A percentile compares a stretch with the other conserved stretches of the same genome.
Conservation (phyloP, 148 eudicot genomes). For the Tetragonia tetragonoides region DNA sequence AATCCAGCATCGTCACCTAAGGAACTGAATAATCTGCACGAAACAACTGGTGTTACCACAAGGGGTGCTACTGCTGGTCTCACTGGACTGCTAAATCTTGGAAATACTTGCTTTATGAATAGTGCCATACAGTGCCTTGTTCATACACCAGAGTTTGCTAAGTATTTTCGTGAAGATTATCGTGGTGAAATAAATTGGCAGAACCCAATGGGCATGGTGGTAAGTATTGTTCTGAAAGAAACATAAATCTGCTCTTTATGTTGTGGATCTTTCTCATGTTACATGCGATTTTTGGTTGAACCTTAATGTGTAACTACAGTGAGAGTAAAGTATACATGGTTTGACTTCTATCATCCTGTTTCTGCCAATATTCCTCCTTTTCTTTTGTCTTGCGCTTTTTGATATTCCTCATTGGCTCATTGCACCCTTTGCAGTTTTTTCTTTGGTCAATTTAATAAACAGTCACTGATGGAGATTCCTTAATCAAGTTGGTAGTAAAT, state of each 20-base stretch:
- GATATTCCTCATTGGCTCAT: not conserved
- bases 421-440: not conserved
- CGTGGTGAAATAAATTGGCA: conserved; percentile 81
- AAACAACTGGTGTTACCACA: conserved; percentile 73
- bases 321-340: not conserved
- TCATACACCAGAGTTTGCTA: conserved; percentile 95
- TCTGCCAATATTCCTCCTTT: not conserved
- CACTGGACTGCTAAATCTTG: conserved; percentile 88
- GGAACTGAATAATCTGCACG: conserved; percentile 55
- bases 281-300: conserved; percentile 7
- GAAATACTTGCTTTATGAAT: conserved; percentile 98
- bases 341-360: conserved; percentile 1
- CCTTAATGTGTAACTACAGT: not conserved
- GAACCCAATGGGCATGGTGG: conserved; percentile 96
- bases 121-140: conserved; percentile 98
- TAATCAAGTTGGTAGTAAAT: not conserved
- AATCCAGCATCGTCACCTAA: conserved; percentile 35
- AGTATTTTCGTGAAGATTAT: conserved; percentile 85
- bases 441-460: not conserved
- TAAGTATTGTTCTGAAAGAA: conserved; percentile 40
- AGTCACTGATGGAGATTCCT: not conserved
- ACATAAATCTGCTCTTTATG: not conserved
- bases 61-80: conserved; percentile 84
- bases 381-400: not conserved
- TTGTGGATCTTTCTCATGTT: not conserved